These are phyloP conservation scores for Fraxinus ornus DNA, from an alignment of 305 asterid species.

Conservation along the genomic window DNA sequence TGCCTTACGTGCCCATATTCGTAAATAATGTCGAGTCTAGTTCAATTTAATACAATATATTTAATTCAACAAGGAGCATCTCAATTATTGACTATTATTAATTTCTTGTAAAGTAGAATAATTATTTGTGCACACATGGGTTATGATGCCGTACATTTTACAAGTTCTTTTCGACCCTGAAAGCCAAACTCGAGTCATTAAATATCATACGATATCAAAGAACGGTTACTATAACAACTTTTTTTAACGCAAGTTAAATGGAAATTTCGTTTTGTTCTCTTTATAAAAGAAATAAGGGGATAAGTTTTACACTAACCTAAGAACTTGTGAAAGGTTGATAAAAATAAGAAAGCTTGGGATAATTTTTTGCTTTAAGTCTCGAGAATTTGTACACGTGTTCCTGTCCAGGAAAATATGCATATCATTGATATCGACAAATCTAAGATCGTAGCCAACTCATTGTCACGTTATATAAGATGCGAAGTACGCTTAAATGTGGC, in stretches of 20 bases:
- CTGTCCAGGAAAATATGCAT: too few species aligned
- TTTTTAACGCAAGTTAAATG: neutral
- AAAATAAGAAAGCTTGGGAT: neutral
- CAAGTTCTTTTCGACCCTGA: neutral
- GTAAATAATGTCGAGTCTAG: neutral
- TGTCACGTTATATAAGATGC: too few species aligned
- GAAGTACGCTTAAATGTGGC: neutral
- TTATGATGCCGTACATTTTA: neutral
- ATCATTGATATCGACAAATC: neutral
- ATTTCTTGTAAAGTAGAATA: neutral
- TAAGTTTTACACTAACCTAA: neutral
- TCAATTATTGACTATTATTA: constrained; percentile 21
- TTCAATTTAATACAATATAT: too few species aligned
- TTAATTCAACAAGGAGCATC: neutral
- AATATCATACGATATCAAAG: neutral
- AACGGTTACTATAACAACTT: neutral
- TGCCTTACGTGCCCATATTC: neutral
- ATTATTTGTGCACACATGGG: neutral
- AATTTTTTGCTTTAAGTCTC: too few species aligned
- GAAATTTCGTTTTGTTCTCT: too few species aligned
- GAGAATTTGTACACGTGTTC: neutral
- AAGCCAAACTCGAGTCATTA: constrained; percentile 12
- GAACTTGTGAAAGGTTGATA: neutral
- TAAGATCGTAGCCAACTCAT: neutral
- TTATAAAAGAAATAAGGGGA: too few species aligned